A percentile compares a stretch with the other conserved stretches of the same genome.
Evolutionary conservation across 2,329 filamentous ascomycete genomes (phyloP).

Genomic region (Xylariaceae sp.): DNA sequence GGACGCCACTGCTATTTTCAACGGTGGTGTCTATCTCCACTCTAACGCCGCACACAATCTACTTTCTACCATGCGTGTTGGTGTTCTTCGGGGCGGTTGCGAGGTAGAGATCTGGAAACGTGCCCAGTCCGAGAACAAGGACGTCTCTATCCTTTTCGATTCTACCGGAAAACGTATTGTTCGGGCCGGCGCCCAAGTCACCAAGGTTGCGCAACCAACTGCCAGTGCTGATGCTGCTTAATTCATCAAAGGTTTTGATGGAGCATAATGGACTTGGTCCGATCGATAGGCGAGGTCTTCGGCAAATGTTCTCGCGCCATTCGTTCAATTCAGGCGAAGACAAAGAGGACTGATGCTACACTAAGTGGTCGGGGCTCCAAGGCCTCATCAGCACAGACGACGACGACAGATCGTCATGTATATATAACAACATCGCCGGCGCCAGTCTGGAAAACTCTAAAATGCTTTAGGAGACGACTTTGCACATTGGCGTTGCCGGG

Average conservation of each 20-base stretch:
- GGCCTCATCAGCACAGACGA: background rate
- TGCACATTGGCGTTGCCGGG: constrained; percentile 13
- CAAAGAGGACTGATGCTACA: background rate
- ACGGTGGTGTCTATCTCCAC: constrained; percentile 64
- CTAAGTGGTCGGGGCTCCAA: background rate
- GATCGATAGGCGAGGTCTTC: background rate
- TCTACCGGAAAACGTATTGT: constrained; percentile 66
- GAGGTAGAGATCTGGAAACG: constrained; percentile 70
- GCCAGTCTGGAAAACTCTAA: background rate
- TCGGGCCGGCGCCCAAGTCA: constrained; percentile 70
- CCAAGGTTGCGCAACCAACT: constrained; percentile 67
- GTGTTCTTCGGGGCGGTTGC: constrained; percentile 62
- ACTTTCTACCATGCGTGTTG: constrained; percentile 63
- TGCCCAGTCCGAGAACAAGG: constrained; percentile 63
- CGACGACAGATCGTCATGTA: constrained; percentile 10
- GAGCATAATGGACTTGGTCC: background rate
- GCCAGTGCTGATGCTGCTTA: constrained; percentile 68
- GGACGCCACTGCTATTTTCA: constrained; percentile 66
- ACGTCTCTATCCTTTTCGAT: constrained; percentile 64
- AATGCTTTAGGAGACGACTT: constrained; percentile 8
- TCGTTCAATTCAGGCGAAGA: background rate
- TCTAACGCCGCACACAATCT: constrained; percentile 65
- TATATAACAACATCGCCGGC: constrained; percentile 10
- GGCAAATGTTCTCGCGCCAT: background rate
- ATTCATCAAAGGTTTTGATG: constrained; percentile 1